Conservation (phyloP, 2,329 filamentous ascomycete species). For the Nothopassalora personata region DNA sequence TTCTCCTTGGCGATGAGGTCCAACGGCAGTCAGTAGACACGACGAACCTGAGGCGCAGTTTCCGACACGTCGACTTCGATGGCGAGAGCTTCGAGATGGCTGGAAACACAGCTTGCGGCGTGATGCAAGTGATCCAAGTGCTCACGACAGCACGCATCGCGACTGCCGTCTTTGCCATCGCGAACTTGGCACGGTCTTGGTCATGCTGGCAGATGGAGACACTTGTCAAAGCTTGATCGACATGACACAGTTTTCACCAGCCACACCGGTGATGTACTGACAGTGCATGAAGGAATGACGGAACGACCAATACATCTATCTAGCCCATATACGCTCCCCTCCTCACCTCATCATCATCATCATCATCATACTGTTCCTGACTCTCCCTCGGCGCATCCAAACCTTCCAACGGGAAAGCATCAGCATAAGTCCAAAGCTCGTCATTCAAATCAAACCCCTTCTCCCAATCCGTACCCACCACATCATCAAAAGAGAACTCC, state of each 20-base stretch:
- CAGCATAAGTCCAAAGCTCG: neutral
- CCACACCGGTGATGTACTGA: neutral
- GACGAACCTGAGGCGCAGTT: neutral
- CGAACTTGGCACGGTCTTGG: neutral
- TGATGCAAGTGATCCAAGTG: neutral
- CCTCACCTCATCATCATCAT: no score
- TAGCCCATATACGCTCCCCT: no score
- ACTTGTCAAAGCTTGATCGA: neutral
- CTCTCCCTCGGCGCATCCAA: neutral
- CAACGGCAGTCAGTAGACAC: neutral
- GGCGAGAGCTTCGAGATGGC: neutral
- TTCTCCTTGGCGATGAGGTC: neutral
- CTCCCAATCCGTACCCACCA: constrained; percentile 8
- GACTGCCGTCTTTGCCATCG: neutral
- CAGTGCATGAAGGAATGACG: no score
- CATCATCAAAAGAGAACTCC: constrained; percentile 6
- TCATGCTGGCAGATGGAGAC: neutral
- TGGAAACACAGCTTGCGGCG: neutral
- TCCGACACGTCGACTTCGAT: neutral
- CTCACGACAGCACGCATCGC: neutral
- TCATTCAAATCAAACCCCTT: constrained; percentile 4
- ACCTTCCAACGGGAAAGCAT: neutral
- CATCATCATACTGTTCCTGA: neutral
- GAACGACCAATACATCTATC: no score
- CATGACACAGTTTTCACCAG: neutral